Percentiles rank a stretch among this genome's conserved stretches.
Evolutionary conservation across 345 rosid species (phyloP).

Genomic region (Acer campestre): DNA sequence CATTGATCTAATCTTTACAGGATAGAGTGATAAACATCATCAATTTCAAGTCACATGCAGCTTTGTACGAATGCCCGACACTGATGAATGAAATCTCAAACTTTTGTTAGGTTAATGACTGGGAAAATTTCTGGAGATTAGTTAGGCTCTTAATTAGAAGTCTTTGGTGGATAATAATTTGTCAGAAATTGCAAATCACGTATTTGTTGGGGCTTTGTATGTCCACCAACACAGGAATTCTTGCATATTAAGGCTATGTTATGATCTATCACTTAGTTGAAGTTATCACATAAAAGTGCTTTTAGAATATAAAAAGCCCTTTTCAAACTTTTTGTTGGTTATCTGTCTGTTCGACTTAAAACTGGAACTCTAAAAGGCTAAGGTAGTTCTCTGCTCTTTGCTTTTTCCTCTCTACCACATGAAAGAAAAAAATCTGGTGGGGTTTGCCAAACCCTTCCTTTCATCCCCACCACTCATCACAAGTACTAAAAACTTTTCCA

Average conservation of each 20-base stretch:
- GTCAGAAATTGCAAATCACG: not conserved
- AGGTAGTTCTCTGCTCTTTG: not conserved
- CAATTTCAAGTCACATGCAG: conserved; percentile 1
- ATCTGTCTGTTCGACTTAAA: not conserved
- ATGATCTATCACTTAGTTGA: not conserved
- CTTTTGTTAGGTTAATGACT: not conserved
- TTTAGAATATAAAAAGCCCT: not conserved
- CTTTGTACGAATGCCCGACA: not conserved
- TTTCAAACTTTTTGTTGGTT: conserved; percentile 8
- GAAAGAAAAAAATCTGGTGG: not conserved
- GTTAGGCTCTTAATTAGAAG: not conserved
- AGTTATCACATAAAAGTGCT: not conserved
- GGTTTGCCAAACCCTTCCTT: conserved; percentile 16
- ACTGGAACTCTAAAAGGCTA: not conserved
- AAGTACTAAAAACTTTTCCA: not conserved
- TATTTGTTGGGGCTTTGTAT: not conserved
- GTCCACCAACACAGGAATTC: too few species aligned
- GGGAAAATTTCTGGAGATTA: not conserved
- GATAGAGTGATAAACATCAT: not conserved
- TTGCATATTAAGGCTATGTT: not conserved
- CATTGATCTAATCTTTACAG: not conserved
- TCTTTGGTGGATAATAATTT: not conserved
- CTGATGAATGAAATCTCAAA: not conserved
- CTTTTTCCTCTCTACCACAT: conserved; percentile 6
- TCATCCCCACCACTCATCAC: conserved; percentile 8